Conservation (phyloP, 2,329 filamentous ascomycete genomes). For the Capronia coronata region DNA sequence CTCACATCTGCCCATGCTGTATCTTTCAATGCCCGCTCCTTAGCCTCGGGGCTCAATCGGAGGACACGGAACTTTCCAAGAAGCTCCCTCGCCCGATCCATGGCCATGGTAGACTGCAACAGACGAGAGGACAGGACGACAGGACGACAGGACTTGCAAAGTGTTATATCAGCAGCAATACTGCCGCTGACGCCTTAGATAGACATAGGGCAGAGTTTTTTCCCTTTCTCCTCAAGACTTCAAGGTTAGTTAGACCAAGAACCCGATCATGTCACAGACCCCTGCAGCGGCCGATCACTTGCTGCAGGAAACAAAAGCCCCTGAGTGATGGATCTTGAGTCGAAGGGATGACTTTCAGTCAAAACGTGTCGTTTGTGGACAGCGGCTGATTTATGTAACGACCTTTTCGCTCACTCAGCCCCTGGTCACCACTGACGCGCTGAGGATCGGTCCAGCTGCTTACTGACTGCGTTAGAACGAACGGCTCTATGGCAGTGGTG, state of each 20-base stretch:
- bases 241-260: too few species aligned
- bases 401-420: too few species aligned
- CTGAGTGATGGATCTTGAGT: neutral
- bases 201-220: neutral
- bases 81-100: conserved; percentile 8
- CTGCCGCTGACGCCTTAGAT: neutral
- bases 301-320: neutral
- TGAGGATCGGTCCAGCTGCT: too few species aligned
- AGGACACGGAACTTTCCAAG: conserved; percentile 3
- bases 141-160: too few species aligned
- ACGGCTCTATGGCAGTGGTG: neutral
- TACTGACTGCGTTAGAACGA: too few species aligned
- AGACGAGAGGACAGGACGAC: neutral
- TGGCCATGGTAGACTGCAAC: conserved; percentile 1
- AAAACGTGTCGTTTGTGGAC: too few species aligned
- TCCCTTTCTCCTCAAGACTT: neutral
- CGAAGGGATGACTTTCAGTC: too few species aligned
- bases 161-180: neutral
- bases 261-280: neutral
- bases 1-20: conserved; percentile 30
- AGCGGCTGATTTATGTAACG: too few species aligned
- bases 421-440: too few species aligned
- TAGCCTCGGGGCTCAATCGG: conserved; percentile 13
- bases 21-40: conserved; percentile 26
- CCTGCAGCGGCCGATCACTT: neutral